Evolutionary conservation across 148 eudicot species (phyloP), one percentile per base, ranked within the genome.

Genomic region (Spergularia marina): DNA sequence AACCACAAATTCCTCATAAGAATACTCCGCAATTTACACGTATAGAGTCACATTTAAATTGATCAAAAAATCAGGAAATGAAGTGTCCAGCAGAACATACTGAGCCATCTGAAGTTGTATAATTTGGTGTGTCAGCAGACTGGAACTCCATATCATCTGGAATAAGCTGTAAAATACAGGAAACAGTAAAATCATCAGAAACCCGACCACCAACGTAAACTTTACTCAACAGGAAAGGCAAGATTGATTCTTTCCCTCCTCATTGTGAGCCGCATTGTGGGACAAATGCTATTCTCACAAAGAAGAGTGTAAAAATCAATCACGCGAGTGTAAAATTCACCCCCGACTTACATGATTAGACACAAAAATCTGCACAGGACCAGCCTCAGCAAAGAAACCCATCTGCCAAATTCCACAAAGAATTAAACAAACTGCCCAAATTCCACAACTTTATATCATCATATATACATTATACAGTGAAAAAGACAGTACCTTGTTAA

Each of bases 101-200:
- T 18, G 97, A 91, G 83, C 96, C 96, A 84, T 94, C 97, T 18
- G 96, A 89, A 59, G 98, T 94, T 4, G 96, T 90, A 70, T 94
- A 94, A 66, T 91, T 89, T 14, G 98, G 96, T 65, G 85, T 82
- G 77, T 94, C 98, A 49, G 96, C 97, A 55, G 98, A 85, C 70
- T 94, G 98, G 76, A 94, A 94, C 82, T 94, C 97, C 98, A 94
- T 90, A 80, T 94, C 98, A 85, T 94, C 98, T 0, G 98, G 98
- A 80, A 94, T 94, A 81, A 94, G 78, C 98, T 94, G 23, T 63
- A 71, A 20, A 21, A 53, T 12, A 56, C 12, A 62, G 17, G 17
- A 12, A 74, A 6, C 49, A 44, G 49, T 44, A 44, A 44, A 44
- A 9, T 44, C 49, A 44, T 44, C 10, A 44, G 9, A 44, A 44